Conservation (phyloP, 768 basidiomycete genomes). For the Pleurotus salmoneostramineus region DNA sequence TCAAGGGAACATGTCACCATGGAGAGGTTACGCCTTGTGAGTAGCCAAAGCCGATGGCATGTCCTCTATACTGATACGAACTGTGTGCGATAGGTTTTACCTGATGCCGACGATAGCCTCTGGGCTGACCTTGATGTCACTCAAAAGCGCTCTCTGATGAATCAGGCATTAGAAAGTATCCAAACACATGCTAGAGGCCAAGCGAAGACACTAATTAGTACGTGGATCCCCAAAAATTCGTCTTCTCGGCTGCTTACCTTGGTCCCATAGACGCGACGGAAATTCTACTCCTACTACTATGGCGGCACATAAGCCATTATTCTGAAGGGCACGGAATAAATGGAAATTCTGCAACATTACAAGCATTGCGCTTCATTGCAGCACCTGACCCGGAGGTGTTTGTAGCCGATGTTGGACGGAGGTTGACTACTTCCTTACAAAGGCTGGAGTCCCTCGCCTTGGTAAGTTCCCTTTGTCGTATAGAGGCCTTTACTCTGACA, state of each 20-base stretch:
- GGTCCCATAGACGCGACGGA: constrained; percentile 56
- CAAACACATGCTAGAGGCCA: constrained; percentile 32
- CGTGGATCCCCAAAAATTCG: constrained; percentile 15
- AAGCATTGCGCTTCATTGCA: constrained; percentile 54
- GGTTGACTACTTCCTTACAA: constrained; percentile 50
- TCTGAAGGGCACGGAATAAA: constrained; percentile 31
- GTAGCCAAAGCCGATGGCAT: constrained; percentile 9
- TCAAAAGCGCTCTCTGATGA: constrained; percentile 67
- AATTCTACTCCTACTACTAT: constrained; percentile 75
- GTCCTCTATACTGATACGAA: background rate
- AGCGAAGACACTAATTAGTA: constrained; percentile 56
- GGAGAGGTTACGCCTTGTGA: constrained; percentile 69
- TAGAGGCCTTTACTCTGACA: background rate
- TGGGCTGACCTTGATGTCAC: constrained; percentile 63
- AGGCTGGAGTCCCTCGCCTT: constrained; percentile 49
- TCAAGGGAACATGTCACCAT: constrained; percentile 68
- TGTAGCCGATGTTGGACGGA: constrained; percentile 49
- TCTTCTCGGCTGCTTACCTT: background rate
- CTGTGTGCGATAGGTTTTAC: background rate
- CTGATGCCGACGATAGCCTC: constrained; percentile 52
- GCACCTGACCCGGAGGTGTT: constrained; percentile 57
- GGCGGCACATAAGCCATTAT: constrained; percentile 77
- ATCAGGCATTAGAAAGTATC: constrained; percentile 53
- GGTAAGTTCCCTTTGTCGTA: constrained; percentile 14
- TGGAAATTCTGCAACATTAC: constrained; percentile 27